Evolutionary conservation across 441 rosid species (phyloP).

Genomic region (Erodium chrysanthum): DNA sequence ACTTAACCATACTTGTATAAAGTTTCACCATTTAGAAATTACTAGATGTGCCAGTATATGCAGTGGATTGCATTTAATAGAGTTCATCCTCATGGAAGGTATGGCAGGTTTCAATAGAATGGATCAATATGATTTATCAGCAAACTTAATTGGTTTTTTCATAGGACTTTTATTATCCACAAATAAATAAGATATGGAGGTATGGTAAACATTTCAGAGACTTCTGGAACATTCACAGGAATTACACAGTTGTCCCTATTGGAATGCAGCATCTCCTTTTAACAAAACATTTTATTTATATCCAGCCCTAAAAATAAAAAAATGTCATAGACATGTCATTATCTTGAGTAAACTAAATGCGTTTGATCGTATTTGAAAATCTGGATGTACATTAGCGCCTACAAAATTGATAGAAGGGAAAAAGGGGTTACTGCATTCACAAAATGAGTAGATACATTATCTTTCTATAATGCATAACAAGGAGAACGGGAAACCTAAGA

Average conservation of each 20-base stretch:
- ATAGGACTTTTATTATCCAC: background rate
- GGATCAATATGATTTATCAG: background rate
- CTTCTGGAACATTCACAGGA: background rate
- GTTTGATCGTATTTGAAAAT: background rate
- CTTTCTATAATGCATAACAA: background rate
- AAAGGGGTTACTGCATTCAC: background rate
- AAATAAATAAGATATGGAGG: background rate
- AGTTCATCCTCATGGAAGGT: background rate
- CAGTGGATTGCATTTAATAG: background rate
- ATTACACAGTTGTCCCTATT: background rate
- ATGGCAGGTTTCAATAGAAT: background rate
- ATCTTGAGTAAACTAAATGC: background rate
- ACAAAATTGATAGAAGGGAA: background rate
- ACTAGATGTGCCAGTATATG: background rate
- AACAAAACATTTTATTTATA: background rate
- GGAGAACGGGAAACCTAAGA: background rate
- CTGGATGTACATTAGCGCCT: background rate
- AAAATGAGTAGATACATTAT: background rate
- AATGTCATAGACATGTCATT: background rate
- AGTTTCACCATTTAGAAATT: background rate
- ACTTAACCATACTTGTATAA: background rate
- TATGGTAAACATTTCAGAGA: background rate
- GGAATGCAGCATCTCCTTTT: background rate
- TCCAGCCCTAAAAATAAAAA: background rate
- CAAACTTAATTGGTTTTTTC: background rate